Evolutionary conservation across 371 early-diverging fungal species (phyloP).

Genomic region (Apophysomyces trapeziformis): DNA sequence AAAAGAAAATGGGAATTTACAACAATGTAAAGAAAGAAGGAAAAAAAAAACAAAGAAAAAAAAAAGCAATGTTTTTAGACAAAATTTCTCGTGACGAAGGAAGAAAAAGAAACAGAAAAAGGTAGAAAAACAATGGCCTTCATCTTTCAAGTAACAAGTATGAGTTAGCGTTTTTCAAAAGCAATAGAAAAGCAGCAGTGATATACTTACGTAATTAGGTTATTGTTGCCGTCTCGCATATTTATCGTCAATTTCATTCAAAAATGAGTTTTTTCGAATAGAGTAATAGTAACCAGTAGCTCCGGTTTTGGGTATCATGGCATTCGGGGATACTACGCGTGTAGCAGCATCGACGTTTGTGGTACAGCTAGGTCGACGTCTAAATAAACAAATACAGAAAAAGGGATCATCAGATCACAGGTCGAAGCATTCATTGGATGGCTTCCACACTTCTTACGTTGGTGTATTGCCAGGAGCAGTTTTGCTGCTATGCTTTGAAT

Average conservation of each 20-base stretch:
- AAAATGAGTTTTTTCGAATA: background rate
- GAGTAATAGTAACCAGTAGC: background rate
- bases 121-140: background rate
- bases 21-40: background rate
- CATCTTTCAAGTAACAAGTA: background rate
- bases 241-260: slow-evolving; percentile 7
- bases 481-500: slow-evolving; percentile 9
- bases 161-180: background rate
- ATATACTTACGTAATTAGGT: slow-evolving; percentile 6
- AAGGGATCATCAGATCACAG: too few species aligned
- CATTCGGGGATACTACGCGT: background rate
- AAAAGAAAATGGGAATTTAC: background rate
- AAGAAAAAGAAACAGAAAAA: background rate
- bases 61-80: background rate
- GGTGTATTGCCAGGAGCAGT: background rate
- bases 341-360: background rate
- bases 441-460: background rate
- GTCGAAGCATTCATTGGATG: background rate
- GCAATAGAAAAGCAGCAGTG: background rate
- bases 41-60: background rate
- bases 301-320: slow-evolving; percentile 9
- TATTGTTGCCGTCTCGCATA: slow-evolving; percentile 7
- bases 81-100: background rate
- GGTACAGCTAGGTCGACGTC: background rate
- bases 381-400: background rate